Evolutionary conservation across 1,284 basidiomycete species (phyloP).

Genomic region (Moesziomyces sp.): DNA sequence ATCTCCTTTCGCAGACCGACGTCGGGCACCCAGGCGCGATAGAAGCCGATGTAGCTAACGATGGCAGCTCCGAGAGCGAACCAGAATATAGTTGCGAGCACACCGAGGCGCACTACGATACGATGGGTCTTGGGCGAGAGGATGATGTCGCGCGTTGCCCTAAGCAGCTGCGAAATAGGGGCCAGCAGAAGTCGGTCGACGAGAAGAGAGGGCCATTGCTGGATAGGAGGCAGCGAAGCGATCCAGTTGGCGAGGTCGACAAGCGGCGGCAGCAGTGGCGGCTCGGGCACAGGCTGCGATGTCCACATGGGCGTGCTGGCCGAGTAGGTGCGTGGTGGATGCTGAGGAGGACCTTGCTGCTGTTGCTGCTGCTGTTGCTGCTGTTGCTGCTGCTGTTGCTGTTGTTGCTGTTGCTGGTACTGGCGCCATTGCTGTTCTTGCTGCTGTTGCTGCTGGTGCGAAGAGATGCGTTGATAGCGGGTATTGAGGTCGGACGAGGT

Average conservation of each 20-base stretch:
- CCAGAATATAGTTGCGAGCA: constrained; percentile 59
- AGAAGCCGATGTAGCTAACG: constrained; percentile 63
- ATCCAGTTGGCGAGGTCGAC: constrained; percentile 45
- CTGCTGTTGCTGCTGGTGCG: constrained; percentile 35
- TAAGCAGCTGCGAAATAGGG: constrained; percentile 37
- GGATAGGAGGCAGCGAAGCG: constrained; percentile 47
- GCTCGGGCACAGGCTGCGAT: constrained; percentile 40
- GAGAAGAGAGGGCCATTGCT: constrained; percentile 49
- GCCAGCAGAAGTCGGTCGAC: constrained; percentile 39
- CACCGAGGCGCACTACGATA: constrained; percentile 56
- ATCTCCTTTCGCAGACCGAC: constrained; percentile 56
- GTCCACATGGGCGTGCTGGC: constrained; percentile 31
- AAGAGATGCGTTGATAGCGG: constrained; percentile 34
- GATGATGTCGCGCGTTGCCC: constrained; percentile 47
- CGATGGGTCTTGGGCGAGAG: constrained; percentile 61
- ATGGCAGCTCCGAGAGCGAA: constrained; percentile 55
- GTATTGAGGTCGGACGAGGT: constrained; percentile 30
- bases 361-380: constrained; percentile 18
- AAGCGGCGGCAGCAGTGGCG: constrained; percentile 37
- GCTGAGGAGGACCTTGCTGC: constrained; percentile 13
- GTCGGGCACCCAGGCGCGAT: constrained; percentile 64
- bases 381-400: constrained; percentile 11
- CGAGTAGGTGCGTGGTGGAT: constrained; percentile 9
- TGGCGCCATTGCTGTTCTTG: constrained; percentile 27
- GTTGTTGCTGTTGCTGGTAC: constrained; percentile 19